Evolutionary conservation across 805 yeast species (phyloP), one percentile per base, ranked within the genome.

Genomic region (Starmerella khaoyaiensis): DNA sequence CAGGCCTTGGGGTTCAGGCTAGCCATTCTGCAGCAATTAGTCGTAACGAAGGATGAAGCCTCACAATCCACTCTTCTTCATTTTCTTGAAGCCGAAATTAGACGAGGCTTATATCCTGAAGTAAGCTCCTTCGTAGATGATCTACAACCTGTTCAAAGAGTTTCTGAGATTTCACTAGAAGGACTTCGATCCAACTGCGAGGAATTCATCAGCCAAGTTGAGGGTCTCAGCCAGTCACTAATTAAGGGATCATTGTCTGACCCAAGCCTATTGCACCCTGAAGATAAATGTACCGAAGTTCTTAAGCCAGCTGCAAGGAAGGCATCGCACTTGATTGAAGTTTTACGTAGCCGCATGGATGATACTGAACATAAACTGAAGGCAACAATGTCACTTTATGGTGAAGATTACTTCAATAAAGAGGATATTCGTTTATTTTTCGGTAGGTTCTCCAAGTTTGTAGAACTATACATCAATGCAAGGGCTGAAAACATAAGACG

Each of bases 1-100:
- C 94, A 84, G 56, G 97, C 96, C 1, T 69, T 72, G 47, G 99
- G 99, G 3, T 93, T 93, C 67, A 79, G 79, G 51, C 63, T 90
- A 42, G 77, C 81, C 31, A 81, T 95, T n/a, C 65, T 90, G 36
- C 95, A 84, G 52, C 65, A 97, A 48, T 67, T 90, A 41, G 81
- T 79, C 22, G 84, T 93, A 48, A 76, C 93, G 60, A 90, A 90
- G 55, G 95, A 87, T 58, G 83, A 79, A 20, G 71, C 75, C 41
- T 86, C 87, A 55, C 71, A 83, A 5, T 75, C 79, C 76, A 81
- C 93, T 1, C 86, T 90, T 52, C 61, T 90, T 50, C 94, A 93
- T 55, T 86, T 86, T 57, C 83, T 93, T 37, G 98, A 90, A 57
- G 79, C 74, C 49, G 73, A 83, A 31, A 71, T 93, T n/a, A 66